Base-by-base conservation (phyloP, 2,329 filamentous ascomycete species). In the Colletotrichum lentis region DNA sequence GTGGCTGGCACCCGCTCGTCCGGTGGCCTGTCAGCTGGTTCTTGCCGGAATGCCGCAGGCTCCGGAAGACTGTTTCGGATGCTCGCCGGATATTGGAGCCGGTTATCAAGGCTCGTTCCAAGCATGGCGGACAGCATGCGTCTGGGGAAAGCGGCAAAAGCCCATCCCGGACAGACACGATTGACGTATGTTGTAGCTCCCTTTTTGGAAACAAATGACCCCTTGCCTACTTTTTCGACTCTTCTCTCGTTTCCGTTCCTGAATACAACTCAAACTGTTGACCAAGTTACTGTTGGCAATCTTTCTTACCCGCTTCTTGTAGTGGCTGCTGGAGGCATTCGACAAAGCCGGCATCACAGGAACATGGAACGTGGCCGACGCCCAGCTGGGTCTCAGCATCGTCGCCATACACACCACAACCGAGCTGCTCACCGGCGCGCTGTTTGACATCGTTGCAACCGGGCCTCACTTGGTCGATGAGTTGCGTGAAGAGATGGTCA, bases 321-420 rank as follows among this genome's bases (percentile, higher is more conserved):
- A 50, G 47, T 84, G 81, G 81, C 77, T 82, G 69, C 76, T 80
- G 37, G 47, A 50, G 4, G 68, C 75, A 8, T 73, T 77, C 3
- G 74, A 75, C 16, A 50, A 50, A 18, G 11, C 22, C 16, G 47
- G 47, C 6, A 18, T 50, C 24, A 18, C 14, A 81, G 84, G 87
- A 31, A 83, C 83, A 63, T 94, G 93, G 76, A 86, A 94, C 76
- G 80, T 84, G 0, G 81, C 89, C 20, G 78, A 77, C 14, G 92
- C 92, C 43, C 92, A 96, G 75, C 84, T 93, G 37, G 85, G 98
- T 8, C 95, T 96, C 0, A 86, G 91, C 52, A 91, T 93, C 50
- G 79, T 77, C 3, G 79, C 80, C 10, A 80, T 82, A 31, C 80
- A 83, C 71, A 82, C 79, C 12, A 81, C 81, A 0, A 77, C 77